These are phyloP conservation scores for Paramecium sonneborni DNA, from an alignment of 73 alveolate species.

Conservation along the genomic window DNA sequence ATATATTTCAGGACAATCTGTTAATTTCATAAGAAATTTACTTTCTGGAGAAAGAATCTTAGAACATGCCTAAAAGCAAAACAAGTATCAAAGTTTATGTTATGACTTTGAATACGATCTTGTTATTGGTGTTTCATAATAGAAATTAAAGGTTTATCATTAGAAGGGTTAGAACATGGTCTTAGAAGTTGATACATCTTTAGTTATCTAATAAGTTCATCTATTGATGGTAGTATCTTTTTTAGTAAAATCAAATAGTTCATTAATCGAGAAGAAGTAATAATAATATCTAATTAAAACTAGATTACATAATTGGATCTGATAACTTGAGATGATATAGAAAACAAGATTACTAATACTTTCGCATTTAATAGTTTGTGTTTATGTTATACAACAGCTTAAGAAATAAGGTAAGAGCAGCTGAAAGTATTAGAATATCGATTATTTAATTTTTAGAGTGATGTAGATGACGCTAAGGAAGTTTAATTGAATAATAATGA, in stretches of 20 bases:
- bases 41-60: constrained; percentile 31
- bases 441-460: constrained; percentile 56
- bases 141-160: constrained; percentile 39
- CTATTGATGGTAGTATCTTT: constrained; percentile 57
- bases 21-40: constrained; percentile 46
- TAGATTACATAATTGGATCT: constrained; percentile 9
- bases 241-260: constrained; percentile 58
- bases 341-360: constrained; percentile 42
- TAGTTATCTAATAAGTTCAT: constrained; percentile 47
- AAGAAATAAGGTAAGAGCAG: constrained; percentile 43
- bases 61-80: constrained; percentile 48
- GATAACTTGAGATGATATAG: constrained; percentile 24
- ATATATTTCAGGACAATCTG: neutral
- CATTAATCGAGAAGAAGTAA: constrained; percentile 55
- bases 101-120: constrained; percentile 60
- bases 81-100: constrained; percentile 33
- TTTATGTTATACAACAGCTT: constrained; percentile 6
- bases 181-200: constrained; percentile 61
- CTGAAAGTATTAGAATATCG: constrained; percentile 58
- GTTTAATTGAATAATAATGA: constrained; percentile 28
- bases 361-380: constrained; percentile 54
- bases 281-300: neutral
- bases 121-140: constrained; percentile 54
- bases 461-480: constrained; percentile 62
- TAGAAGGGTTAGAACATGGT: constrained; percentile 51